Conservation (phyloP, 176 grass and related monocot species). For the Neostapfia colusana region DNA sequence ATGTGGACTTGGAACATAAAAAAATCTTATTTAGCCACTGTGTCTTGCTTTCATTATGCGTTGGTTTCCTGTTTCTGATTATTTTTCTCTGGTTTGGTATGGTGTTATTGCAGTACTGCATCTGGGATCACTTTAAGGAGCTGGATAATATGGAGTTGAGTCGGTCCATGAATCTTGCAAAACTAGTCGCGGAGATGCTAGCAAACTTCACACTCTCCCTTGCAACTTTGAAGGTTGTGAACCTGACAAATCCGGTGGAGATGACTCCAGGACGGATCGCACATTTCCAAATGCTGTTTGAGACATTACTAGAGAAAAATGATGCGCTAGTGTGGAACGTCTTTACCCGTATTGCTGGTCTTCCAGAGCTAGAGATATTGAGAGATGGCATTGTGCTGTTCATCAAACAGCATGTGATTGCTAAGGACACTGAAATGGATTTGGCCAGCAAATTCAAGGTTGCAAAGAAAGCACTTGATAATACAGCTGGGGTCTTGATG, state of each 20-base stretch:
- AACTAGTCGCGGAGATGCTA: conserved; percentile 71
- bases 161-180: conserved; percentile 77
- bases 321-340: conserved; percentile 71
- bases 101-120: conserved; percentile 55
- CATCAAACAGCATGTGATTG: conserved; percentile 69
- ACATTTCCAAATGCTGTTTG: conserved; percentile 80
- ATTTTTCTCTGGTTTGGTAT: conserved; percentile 22
- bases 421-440: conserved; percentile 34
- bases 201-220: conserved; percentile 73
- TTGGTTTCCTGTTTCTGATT: conserved; percentile 23
- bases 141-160: conserved; percentile 71
- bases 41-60: neutral
- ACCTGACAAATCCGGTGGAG: conserved; percentile 59
- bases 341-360: conserved; percentile 69
- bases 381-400: conserved; percentile 65
- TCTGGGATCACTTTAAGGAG: conserved; percentile 96
- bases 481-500: conserved; percentile 72
- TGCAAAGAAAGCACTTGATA: conserved; percentile 75
- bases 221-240: conserved; percentile 65
- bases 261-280: conserved; percentile 58
- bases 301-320: conserved; percentile 64
- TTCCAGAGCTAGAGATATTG: conserved; percentile 67
- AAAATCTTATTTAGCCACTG: neutral
- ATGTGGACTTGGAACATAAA: neutral
- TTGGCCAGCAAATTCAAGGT: conserved; percentile 66